Evolutionary conservation across 495 filamentous ascomycete genomes (phyloP).

Genomic region (Usnea hakonensis): DNA sequence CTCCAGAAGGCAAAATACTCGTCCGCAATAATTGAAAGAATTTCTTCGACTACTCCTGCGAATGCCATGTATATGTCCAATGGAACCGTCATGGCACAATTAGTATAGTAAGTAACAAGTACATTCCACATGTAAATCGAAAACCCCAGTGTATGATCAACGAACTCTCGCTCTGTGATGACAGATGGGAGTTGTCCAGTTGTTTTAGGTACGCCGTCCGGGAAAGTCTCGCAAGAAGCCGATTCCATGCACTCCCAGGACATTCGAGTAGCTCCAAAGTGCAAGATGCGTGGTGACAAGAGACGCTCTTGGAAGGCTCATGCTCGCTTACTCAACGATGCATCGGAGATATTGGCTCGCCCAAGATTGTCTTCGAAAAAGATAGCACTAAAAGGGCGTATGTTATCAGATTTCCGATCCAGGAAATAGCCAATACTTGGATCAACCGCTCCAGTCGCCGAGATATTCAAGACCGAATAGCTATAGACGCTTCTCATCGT

Average conservation of each 20-base stretch:
- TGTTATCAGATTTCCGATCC: background rate
- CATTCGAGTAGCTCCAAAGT: slow-evolving; percentile 26
- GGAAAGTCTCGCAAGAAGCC: background rate
- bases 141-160: no score
- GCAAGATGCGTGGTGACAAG: slow-evolving; percentile 25
- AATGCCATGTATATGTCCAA: no score
- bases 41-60: no score
- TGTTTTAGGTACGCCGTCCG: no score
- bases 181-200: no score
- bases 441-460: slow-evolving; percentile 17
- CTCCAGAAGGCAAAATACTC: no score
- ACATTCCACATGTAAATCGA: no score
- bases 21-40: no score
- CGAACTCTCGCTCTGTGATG: no score
- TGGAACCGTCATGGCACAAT: no score
- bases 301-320: slow-evolving; percentile 34
- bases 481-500: slow-evolving; percentile 25
- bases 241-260: slow-evolving; percentile 27
- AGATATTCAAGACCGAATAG: slow-evolving; percentile 22
- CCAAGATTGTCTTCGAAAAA: background rate
- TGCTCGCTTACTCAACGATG: slow-evolving; percentile 19
- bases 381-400: background rate
- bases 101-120: no score
- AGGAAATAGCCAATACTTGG: slow-evolving; percentile 15
- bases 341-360: background rate